phyloP scores from a whole-genome alignment of 371 early-diverging fungal genomes.

The Zopfochytrium polystomum region DNA sequence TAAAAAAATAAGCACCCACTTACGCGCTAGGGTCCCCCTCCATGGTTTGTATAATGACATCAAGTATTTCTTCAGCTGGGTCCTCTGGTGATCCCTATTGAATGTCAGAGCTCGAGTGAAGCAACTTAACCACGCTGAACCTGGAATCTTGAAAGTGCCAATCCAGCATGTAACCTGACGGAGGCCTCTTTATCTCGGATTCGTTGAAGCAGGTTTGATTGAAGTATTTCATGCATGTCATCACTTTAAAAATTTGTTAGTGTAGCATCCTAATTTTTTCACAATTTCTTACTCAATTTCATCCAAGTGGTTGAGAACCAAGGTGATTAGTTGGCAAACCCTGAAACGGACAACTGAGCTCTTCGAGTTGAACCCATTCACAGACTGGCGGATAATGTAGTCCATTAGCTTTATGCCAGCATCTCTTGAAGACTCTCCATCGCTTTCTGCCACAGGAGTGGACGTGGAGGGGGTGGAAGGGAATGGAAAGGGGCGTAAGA shows the following conservation, averaged over 20 bases:
- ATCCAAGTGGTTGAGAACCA: slow-evolving; percentile 16
- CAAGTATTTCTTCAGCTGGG: slow-evolving; percentile 18
- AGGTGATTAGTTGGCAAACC: slow-evolving; percentile 16
- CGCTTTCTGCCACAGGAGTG: neutral
- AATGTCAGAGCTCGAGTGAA: neutral
- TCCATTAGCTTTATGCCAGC: neutral
- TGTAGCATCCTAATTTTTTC: neutral
- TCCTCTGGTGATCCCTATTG: slow-evolving; percentile 24
- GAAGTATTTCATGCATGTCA: slow-evolving; percentile 11
- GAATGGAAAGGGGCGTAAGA: neutral
- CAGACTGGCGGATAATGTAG: slow-evolving; percentile 6
- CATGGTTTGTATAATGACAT: slow-evolving; percentile 17
- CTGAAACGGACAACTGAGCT: slow-evolving; percentile 19
- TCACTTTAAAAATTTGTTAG: slow-evolving; percentile 8
- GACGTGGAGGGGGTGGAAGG: neutral
- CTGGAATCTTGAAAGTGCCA: slow-evolving; percentile 23
- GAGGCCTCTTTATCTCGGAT: slow-evolving; percentile 21
- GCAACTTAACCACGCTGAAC: neutral
- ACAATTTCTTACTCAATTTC: slow-evolving; percentile 20
- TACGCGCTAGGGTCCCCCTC: slow-evolving; percentile 22
- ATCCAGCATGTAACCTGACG: slow-evolving; percentile 23
- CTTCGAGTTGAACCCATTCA: slow-evolving; percentile 10
- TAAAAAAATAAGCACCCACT: neutral
- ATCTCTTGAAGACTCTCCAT: neutral
- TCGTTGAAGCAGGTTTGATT: slow-evolving; percentile 15